Base-by-base conservation (phyloP, 2,329 filamentous ascomycete species). In the Lachnellula subtilissima region DNA sequence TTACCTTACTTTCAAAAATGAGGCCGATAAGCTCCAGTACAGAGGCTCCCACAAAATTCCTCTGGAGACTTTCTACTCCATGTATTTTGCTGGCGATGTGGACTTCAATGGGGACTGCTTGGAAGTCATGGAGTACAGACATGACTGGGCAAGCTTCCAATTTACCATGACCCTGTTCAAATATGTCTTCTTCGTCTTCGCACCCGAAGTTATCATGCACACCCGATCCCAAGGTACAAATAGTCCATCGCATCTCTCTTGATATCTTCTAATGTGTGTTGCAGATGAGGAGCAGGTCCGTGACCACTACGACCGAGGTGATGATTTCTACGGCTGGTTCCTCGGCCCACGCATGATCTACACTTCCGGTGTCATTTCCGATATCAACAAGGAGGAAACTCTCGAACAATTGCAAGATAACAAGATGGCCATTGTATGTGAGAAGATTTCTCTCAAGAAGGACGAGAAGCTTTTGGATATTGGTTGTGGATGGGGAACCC, bases 251-350 rank as follows among this genome's bases (percentile, higher is more conserved):
- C 8, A 14, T 45, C 2, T 45, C 6, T 9, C 2, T 19, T 17
- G 5, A 42, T 39, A 22, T 43, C 19, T 57, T 56, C 67, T 75
- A 65, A 74, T 42, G n/a, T 28, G 42, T n/a, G 12, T 50, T 47
- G 37, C 64, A 91, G 93, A 97, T 67, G 92, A 97, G 82, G 93
- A 97, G 75, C 94, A 97, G 77, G 92, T 97, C 55, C 91, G 92
- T 71, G 91, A 92, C 74, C 91, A 97, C 79, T 99, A 99, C 75
- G 94, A 97, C 81, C 87, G 91, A 63, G 94, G 94, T 70, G 91
- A 99, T 73, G 94, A 97, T 76, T 96, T 97, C 78, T 99, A 99
- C 80, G 88, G 85, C 72, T 99, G 92, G 91, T 97, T 97, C 82
- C 84, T 97, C 61, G 94, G 94, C 60, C 93, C 93, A 57, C 92